Evolutionary conservation across 2,329 filamentous ascomycete species (phyloP), one percentile per base, ranked within the genome.

Genomic region (Emergomyces orientalis): DNA sequence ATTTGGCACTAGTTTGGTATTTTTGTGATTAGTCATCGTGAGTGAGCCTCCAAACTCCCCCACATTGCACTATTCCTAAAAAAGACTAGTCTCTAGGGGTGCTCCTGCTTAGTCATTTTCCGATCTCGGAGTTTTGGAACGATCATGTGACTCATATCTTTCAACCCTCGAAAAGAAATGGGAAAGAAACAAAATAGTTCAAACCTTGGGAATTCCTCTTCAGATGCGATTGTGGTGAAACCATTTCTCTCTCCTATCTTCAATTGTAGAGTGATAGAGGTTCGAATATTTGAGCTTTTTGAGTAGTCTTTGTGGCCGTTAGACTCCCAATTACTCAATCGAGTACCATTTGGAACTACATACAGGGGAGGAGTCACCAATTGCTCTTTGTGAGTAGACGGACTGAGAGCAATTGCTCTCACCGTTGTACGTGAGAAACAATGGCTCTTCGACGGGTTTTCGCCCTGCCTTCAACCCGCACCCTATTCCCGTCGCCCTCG

Each of bases 401-500:
- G 37, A 43, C 22, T 11, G 22, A 45, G 56, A 47, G 39, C 56
- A 47, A 59, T 45, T 45, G 56, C 59, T 61, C 47, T 45, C 49
- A 34, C 34, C 47, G 59, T 41, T 32, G 56, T 59, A 22, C 27
- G 25, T n/a, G 27, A 27, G 27, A 25, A 14, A 45, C 45, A 59
- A 77, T 77, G 75, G 73, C 73, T 70, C 75, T 76, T 69, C 72
- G 73, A 65, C 73, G 70, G 65, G 69, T 73, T 66, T 67, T 75
- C 70, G 70, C 73, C 69, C 70, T 74, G 66, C 69, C 70, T 55
- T 66, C 74, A 65, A 71, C 61, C 25, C 65, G 65, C 14, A 45
- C 56, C 14, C n/a, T 63, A 17, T 43, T 63, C 47, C 61, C 62
- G 34, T 60, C 62, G 52, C 47, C 62, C 62, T 66, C 64, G 66